These are phyloP conservation scores for Guyanaporus albipodus DNA, from an alignment of 768 basidiomycete genomes.

Conservation along the genomic window DNA sequence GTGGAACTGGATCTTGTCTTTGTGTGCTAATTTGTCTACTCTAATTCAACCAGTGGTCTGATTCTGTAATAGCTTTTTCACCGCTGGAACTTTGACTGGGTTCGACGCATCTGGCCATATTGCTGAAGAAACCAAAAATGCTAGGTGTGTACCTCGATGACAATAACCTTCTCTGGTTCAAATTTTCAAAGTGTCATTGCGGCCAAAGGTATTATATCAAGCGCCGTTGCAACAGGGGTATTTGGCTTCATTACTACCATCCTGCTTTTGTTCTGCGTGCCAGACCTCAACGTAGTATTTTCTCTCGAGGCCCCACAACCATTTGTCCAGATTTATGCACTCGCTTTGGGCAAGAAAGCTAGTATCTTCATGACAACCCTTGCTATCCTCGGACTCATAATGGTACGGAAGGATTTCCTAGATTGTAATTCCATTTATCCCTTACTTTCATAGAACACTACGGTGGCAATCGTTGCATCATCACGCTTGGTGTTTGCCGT, in stretches of 20 bases:
- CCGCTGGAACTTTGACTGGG: conserved; percentile 83
- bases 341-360: conserved; percentile 75
- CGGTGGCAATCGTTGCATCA: conserved; percentile 81
- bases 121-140: conserved; percentile 86
- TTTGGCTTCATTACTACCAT: conserved; percentile 78
- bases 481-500: conserved; percentile 89
- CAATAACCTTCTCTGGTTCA: not conserved
- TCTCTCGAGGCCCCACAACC: conserved; percentile 81
- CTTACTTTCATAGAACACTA: conserved; percentile 60
- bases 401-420: conserved; percentile 46
- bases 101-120: conserved; percentile 89
- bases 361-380: conserved; percentile 87
- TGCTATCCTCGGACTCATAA: conserved; percentile 78
- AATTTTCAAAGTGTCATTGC: conserved; percentile 57
- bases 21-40: conserved; percentile 44
- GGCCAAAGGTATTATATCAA: conserved; percentile 76
- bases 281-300: conserved; percentile 73
- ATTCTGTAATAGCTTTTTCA: conserved; percentile 65
- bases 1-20: conserved; percentile 91
- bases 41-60: not conserved
- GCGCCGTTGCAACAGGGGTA: conserved; percentile 72
- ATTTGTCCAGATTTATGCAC: conserved; percentile 82
- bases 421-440: not conserved
- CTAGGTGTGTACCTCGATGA: conserved; percentile 39
- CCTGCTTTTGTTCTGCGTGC: conserved; percentile 81